phyloP scores from a whole-genome alignment of 106 monocot species.

The Platanthera zijinensis region DNA sequence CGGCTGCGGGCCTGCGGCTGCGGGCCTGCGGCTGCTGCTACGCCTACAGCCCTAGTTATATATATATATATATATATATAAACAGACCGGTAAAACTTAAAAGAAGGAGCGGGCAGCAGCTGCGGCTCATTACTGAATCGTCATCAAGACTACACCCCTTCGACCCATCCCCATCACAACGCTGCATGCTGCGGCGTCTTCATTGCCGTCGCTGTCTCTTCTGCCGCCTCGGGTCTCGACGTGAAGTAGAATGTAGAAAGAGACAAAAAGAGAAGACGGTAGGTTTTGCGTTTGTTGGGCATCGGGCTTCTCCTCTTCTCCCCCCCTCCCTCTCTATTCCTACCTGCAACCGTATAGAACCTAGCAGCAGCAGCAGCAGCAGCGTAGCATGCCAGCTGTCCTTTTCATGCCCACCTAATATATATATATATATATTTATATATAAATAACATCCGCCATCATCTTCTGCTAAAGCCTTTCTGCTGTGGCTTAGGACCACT shows the following conservation, averaged over 20 bases:
- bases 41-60: no score
- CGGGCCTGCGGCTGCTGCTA: neutral
- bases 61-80: no score
- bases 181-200: no score
- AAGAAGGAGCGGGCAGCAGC: no score
- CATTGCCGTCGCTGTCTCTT: neutral
- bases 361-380: neutral
- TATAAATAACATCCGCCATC: no score
- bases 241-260: slow-evolving; percentile 9
- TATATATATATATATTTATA: no score
- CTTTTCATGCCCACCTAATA: neutral
- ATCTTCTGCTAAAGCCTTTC: no score
- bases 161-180: slow-evolving; percentile 8
- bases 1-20: slow-evolving; percentile 7
- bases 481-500: no score
- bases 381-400: neutral
- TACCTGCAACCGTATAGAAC: neutral
- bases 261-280: slow-evolving; percentile 6
- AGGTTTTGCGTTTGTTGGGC: neutral
- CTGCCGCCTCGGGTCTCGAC: neutral
- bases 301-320: neutral
- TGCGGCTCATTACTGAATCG: neutral
- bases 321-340: neutral
- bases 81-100: no score
- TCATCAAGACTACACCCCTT: neutral